Percentiles rank a stretch among this genome's conserved stretches.
These are phyloP conservation scores for Aspergillus fijiensis DNA, from an alignment of 2,329 filamentous ascomycete genomes.

Conservation along the genomic window DNA sequence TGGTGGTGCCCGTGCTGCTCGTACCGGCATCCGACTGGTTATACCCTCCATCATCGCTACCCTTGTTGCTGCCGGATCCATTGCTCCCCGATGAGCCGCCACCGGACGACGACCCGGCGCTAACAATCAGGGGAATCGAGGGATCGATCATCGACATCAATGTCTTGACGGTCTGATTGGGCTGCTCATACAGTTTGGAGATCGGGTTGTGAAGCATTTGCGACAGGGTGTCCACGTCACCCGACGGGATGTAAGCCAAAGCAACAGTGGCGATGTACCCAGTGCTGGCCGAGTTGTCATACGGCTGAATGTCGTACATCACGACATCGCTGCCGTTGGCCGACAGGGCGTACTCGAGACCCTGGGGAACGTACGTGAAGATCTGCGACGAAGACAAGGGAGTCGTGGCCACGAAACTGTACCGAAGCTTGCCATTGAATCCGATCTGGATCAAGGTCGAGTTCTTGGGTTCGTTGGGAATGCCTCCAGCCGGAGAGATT, in stretches of 20 bases:
- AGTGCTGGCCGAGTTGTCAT: slow-evolving; percentile 65
- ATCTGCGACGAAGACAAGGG: slow-evolving; percentile 78
- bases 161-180: slow-evolving; percentile 63
- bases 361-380: slow-evolving; percentile 72
- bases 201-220: slow-evolving; percentile 69
- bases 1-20: slow-evolving; percentile 40
- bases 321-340: slow-evolving; percentile 51
- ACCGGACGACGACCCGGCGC: slow-evolving; percentile 48
- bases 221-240: slow-evolving; percentile 65
- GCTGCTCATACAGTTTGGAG: slow-evolving; percentile 73
- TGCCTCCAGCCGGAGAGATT: slow-evolving; percentile 68
- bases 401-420: slow-evolving; percentile 73
- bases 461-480: slow-evolving; percentile 59
- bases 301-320: slow-evolving; percentile 72
- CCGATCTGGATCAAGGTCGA: slow-evolving; percentile 77
- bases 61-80: slow-evolving; percentile 44
- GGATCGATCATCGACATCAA: slow-evolving; percentile 82
- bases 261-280: slow-evolving; percentile 82
- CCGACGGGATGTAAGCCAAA: slow-evolving; percentile 71
- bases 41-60: slow-evolving; percentile 42
- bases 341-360: slow-evolving; percentile 65
- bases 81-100: slow-evolving; percentile 26
- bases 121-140: slow-evolving; percentile 67
- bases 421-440: slow-evolving; percentile 79
- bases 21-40: slow-evolving; percentile 49